These are phyloP conservation scores for Noccaea bulbosa DNA, from an alignment of 345 rosid genomes.

Conservation along the genomic window DNA sequence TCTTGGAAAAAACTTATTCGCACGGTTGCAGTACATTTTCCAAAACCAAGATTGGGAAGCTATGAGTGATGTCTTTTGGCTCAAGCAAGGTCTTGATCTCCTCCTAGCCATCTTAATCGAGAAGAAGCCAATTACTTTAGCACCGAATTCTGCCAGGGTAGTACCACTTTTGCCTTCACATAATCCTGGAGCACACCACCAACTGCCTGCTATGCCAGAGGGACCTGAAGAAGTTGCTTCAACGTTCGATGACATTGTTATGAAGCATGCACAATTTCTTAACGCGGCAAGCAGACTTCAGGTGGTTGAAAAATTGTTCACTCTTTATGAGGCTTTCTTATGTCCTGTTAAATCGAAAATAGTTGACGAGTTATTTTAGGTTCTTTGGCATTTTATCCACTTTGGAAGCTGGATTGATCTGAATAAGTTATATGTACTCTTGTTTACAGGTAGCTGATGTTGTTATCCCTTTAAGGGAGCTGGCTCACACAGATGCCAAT, in stretches of 20 bases:
- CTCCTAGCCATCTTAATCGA: slow-evolving; percentile 84
- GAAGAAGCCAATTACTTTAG: slow-evolving; percentile 87
- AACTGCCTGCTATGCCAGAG: slow-evolving; percentile 58
- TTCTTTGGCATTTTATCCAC: slow-evolving; percentile 3
- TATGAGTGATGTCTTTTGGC: slow-evolving; percentile 97
- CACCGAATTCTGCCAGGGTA: slow-evolving; percentile 94
- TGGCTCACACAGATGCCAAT: slow-evolving; percentile 90
- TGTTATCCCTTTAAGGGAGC: slow-evolving; percentile 81
- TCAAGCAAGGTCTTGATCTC: slow-evolving; percentile 98
- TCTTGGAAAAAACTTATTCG: slow-evolving; percentile 70
- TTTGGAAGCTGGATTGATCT: slow-evolving; percentile 22
- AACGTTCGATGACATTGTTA: slow-evolving; percentile 73
- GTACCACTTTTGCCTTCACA: slow-evolving; percentile 61
- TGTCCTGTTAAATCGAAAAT: slow-evolving; percentile 9
- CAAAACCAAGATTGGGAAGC: slow-evolving; percentile 98
- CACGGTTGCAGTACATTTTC: slow-evolving; percentile 82
- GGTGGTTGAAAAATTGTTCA: slow-evolving; percentile 46
- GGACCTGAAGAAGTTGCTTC: slow-evolving; percentile 69
- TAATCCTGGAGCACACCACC: slow-evolving; percentile 59
- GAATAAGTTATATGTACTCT: slow-evolving; percentile 62
- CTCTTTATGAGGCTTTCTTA: slow-evolving; percentile 8
- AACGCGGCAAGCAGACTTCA: slow-evolving; percentile 83
- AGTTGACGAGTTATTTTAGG: not conserved
- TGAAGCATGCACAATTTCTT: slow-evolving; percentile 85
- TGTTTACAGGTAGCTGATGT: slow-evolving; percentile 81